These are phyloP conservation scores for Exophiala sp. DNA, from an alignment of 2,329 filamentous ascomycete genomes.

Conservation along the genomic window DNA sequence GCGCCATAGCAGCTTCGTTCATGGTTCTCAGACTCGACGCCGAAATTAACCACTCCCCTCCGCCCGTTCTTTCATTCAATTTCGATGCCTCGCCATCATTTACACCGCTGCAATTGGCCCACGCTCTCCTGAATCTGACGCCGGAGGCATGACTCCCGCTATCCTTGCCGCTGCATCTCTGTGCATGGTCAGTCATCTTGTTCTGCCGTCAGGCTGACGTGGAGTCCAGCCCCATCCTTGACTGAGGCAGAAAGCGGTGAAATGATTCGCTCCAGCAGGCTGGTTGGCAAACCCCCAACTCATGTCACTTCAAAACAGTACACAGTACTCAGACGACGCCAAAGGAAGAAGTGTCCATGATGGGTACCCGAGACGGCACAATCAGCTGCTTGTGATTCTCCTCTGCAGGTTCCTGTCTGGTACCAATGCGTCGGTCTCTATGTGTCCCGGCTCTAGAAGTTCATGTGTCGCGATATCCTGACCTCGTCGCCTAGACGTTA, in stretches of 20 bases:
- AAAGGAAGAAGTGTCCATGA: too few relatives aligned
- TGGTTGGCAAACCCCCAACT: slow-evolving; percentile 7
- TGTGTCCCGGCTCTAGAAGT: too few relatives aligned
- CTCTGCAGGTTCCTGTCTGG: slow-evolving; percentile 6
- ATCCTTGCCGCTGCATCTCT: neutral
- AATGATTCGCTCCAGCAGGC: slow-evolving; percentile 6
- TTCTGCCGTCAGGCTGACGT: slow-evolving; percentile 12
- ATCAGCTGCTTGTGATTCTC: neutral
- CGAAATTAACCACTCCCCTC: neutral
- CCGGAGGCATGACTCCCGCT: neutral
- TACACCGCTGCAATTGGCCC: slow-evolving; percentile 20
- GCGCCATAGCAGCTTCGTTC: neutral
- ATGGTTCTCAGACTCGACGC: neutral
- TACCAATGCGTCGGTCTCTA: slow-evolving; percentile 15
- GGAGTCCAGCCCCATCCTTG: slow-evolving; percentile 4
- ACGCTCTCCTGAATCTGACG: slow-evolving; percentile 8
- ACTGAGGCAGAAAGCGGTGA: neutral
- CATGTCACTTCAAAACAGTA: too few relatives aligned
- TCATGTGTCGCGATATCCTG: too few relatives aligned
- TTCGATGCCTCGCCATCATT: slow-evolving; percentile 5
- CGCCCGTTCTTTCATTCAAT: neutral
- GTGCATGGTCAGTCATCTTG: slow-evolving; percentile 5
- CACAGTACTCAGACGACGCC: slow-evolving; percentile 1
- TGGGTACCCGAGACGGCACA: slow-evolving; percentile 1
- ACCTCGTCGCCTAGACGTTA: slow-evolving; percentile 3